Conservation (phyloP, 257 asterid genomes). For the Salvia rosmarinus region DNA sequence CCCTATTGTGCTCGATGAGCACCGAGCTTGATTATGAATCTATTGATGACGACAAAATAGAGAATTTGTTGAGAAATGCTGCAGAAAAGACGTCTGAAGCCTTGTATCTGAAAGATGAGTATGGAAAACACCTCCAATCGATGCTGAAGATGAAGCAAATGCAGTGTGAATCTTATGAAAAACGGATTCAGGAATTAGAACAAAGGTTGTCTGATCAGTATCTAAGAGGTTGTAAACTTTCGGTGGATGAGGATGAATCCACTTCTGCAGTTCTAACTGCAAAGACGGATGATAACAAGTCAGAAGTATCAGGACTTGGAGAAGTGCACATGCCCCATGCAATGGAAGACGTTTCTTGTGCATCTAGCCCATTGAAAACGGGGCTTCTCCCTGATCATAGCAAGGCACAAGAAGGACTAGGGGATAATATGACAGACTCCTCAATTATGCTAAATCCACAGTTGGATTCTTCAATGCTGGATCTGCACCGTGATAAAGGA, state of each 20-base stretch:
- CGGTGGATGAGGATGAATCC: conserved; percentile 51
- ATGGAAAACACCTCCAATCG: conserved; percentile 71
- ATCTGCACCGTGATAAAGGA: conserved; percentile 68
- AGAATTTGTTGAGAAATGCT: conserved; percentile 62
- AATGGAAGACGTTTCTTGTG: conserved; percentile 69
- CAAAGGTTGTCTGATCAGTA: conserved; percentile 82
- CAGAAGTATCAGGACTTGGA: conserved; percentile 64
- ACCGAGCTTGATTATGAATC: conserved; percentile 68
- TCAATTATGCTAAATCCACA: conserved; percentile 60
- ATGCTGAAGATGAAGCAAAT: conserved; percentile 72
- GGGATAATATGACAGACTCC: conserved; percentile 86
- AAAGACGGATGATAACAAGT: conserved; percentile 60
- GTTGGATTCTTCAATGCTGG: conserved; percentile 89
- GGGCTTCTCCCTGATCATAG: conserved; percentile 55
- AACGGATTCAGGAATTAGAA: conserved; percentile 90
- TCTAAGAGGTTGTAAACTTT: conserved; percentile 48
- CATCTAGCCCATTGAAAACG: conserved; percentile 56
- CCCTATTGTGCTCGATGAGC: conserved; percentile 70
- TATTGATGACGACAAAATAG: conserved; percentile 64
- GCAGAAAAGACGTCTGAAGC: conserved; percentile 87
- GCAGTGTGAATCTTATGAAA: conserved; percentile 90
- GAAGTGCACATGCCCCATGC: conserved; percentile 49
- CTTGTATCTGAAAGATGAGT: conserved; percentile 73
- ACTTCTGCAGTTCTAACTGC: conserved; percentile 45
- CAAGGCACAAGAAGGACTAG: conserved; percentile 64